Conservation (phyloP, 2,329 filamentous ascomycete genomes). For the Fusarium cicatricum region DNA sequence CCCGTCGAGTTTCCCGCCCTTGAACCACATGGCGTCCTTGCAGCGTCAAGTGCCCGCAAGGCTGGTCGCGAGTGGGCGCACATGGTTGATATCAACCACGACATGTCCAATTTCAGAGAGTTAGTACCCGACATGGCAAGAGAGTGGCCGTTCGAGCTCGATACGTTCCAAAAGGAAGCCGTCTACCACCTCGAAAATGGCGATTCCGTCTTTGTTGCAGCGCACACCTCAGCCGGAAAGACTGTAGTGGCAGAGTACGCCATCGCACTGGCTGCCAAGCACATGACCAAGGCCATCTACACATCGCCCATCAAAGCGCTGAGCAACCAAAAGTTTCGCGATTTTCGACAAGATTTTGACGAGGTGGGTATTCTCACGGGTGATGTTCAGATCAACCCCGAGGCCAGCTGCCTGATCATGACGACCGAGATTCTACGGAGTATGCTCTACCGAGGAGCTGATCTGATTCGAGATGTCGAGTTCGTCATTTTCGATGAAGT, state of each 20-base stretch:
- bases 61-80: conserved; percentile 93
- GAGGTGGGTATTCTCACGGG: conserved; percentile 97
- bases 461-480: conserved; percentile 95
- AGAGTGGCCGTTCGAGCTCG: conserved; percentile 96
- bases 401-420: conserved; percentile 99
- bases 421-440: conserved; percentile 97
- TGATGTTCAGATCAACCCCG: conserved; percentile 96
- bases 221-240: conserved; percentile 97
- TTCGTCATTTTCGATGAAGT: conserved; percentile 99
- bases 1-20: conserved; percentile 94
- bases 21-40: conserved; percentile 81
- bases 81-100: conserved; percentile 94
- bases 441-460: conserved; percentile 96
- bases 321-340: conserved; percentile 98
- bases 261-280: conserved; percentile 93
- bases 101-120: conserved; percentile 93
- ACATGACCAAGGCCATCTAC: conserved; percentile 99
- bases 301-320: conserved; percentile 98
- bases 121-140: conserved; percentile 95
- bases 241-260: conserved; percentile 98
- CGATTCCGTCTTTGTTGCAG: conserved; percentile 97
- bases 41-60: conserved; percentile 75
- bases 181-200: conserved; percentile 97
- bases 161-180: conserved; percentile 98
- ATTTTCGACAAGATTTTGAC: conserved; percentile 89